phyloP scores from a whole-genome alignment of 164 flowering plant species.

The Dillenia turbinata region DNA sequence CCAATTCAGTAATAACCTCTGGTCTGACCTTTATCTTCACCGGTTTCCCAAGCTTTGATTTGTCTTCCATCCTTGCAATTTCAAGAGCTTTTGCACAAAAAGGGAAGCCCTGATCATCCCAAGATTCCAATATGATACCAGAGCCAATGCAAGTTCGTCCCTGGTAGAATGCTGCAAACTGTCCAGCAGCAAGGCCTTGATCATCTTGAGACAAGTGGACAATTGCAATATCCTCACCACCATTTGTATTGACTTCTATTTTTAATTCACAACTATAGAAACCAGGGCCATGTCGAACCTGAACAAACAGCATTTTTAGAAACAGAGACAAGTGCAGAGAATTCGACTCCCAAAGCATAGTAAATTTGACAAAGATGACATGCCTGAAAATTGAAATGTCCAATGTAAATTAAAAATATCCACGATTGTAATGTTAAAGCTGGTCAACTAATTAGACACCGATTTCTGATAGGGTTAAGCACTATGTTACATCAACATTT shows the following conservation, averaged over 20 bases:
- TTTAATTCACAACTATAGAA: constrained; percentile 61
- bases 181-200: constrained; percentile 98
- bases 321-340: too few relatives aligned
- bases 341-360: too few relatives aligned
- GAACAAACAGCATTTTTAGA: background rate
- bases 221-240: constrained; percentile 39
- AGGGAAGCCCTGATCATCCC: constrained; percentile 87
- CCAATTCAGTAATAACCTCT: constrained; percentile 11
- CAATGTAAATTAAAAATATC: too few relatives aligned
- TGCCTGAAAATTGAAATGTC: too few relatives aligned
- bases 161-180: constrained; percentile 82
- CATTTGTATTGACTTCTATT: constrained; percentile 38
- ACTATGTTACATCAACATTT: too few relatives aligned
- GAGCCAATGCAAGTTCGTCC: constrained; percentile 74
- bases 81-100: constrained; percentile 77
- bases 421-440: too few relatives aligned
- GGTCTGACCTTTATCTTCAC: constrained; percentile 64
- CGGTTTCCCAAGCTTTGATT: constrained; percentile 80
- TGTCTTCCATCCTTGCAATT: constrained; percentile 71
- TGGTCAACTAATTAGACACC: too few relatives aligned
- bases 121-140: constrained; percentile 84
- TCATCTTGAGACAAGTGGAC: constrained; percentile 76
- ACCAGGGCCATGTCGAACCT: constrained; percentile 95
- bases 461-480: too few relatives aligned
- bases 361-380: too few relatives aligned